A percentile compares a stretch with the other conserved stretches of the same genome.
Conservation (phyloP, 768 basidiomycete genomes). For the Suillus decipiens region DNA sequence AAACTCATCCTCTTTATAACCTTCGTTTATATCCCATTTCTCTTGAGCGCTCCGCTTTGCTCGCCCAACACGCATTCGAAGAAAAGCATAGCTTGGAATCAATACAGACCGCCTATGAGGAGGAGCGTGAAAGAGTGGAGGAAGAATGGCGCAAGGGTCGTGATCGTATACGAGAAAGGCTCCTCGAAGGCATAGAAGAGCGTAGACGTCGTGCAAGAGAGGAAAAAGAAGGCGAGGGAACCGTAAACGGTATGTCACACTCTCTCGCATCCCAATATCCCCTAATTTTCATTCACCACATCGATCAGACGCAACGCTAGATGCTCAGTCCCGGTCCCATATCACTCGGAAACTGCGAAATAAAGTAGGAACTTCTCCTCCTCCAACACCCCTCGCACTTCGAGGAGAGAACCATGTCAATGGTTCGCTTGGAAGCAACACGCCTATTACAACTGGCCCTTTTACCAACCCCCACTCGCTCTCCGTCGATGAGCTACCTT, state of each 20-base stretch:
- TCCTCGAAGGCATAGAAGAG: conserved; percentile 86
- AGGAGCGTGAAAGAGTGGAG: conserved; percentile 78
- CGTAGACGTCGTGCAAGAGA: conserved; percentile 75
- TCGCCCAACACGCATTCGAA: conserved; percentile 65
- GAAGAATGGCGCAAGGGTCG: conserved; percentile 80
- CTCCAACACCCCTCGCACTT: conserved; percentile 64
- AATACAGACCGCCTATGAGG: conserved; percentile 70
- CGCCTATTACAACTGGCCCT: conserved; percentile 68
- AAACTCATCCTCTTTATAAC: conserved; percentile 62
- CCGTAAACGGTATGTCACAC: conserved; percentile 54
- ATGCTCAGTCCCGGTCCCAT: conserved; percentile 75
- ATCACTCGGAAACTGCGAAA: conserved; percentile 85
- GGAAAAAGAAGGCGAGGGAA: conserved; percentile 90
- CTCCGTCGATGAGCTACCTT: conserved; percentile 83
- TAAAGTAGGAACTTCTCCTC: conserved; percentile 76
- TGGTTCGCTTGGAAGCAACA: conserved; percentile 36
- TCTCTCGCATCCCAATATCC: conserved; percentile 7
- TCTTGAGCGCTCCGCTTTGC: conserved; percentile 73
- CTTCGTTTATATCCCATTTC: conserved; percentile 74
- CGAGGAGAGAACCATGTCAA: conserved; percentile 38
- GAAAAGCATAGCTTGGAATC: conserved; percentile 69
- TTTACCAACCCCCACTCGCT: conserved; percentile 84
- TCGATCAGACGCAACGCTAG: conserved; percentile 67
- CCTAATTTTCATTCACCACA: conserved; percentile 11
- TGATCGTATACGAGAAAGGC: conserved; percentile 72